These are phyloP conservation scores for Paecilomyces sp. DNA, from an alignment of 2,329 filamentous ascomycete genomes.

Conservation along the genomic window DNA sequence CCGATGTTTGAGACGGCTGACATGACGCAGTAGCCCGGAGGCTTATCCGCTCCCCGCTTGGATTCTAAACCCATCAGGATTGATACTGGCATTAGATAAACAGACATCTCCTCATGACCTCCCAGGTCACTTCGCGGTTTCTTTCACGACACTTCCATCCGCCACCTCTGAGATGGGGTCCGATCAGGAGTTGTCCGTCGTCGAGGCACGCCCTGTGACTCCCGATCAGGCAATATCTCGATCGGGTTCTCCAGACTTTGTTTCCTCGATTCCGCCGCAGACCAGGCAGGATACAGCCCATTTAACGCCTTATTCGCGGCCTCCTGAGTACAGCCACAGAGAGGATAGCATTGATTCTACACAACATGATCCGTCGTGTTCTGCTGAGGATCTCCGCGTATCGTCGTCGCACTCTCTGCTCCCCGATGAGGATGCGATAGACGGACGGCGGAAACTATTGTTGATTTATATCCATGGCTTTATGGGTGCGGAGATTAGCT, in stretches of 20 bases:
- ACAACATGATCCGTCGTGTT: constrained; percentile 5
- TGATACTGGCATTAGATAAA: neutral
- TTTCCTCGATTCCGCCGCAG: neutral
- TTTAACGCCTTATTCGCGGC: neutral
- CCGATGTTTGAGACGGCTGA: neutral
- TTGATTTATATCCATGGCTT: constrained; percentile 86
- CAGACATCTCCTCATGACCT: neutral
- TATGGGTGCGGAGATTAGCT: constrained; percentile 80
- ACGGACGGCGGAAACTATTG: constrained; percentile 50
- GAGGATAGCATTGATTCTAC: constrained; percentile 9
- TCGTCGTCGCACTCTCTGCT: constrained; percentile 3
- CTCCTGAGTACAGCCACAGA: constrained; percentile 5
- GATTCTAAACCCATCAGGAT: neutral
- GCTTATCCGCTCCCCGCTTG: neutral
- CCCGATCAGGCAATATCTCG: neutral
- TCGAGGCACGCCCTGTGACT: neutral
- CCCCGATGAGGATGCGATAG: neutral
- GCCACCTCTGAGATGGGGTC: neutral
- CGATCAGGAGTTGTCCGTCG: neutral
- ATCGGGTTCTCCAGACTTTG: neutral
- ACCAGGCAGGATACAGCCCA: neutral
- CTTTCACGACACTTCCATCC: neutral
- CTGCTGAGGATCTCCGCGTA: neutral
- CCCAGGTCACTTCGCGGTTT: neutral
- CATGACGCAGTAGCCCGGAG: neutral